A percentile compares a stretch with the other conserved stretches of the same genome.
Evolutionary conservation across 163 green algal genomes (phyloP).

Genomic region (Chlamydomonas reinhardtii): DNA sequence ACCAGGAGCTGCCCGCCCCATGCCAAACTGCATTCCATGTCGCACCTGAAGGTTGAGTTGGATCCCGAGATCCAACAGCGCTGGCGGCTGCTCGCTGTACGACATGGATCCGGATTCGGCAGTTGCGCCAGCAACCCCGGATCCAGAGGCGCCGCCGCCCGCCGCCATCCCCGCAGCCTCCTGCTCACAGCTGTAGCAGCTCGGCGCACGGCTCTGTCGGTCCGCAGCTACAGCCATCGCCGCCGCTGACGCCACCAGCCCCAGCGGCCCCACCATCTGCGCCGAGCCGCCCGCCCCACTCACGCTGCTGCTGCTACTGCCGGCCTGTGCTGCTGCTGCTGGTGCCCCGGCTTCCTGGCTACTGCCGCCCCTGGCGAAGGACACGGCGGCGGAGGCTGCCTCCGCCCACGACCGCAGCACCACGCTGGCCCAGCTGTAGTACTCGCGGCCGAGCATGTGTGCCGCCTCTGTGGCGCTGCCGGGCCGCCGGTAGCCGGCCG

Average conservation of each 20-base stretch:
- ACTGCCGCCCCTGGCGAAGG: not conserved
- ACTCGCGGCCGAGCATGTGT: slow-evolving; percentile 8
- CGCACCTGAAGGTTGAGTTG: slow-evolving; percentile 34
- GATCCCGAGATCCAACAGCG: slow-evolving; percentile 4
- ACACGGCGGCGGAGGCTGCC: not conserved
- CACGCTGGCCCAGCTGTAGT: not conserved
- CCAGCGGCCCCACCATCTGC: slow-evolving; percentile 30
- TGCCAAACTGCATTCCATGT: not conserved
- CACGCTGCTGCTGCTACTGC: not conserved
- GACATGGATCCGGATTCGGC: not conserved
- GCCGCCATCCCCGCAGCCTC: not conserved
- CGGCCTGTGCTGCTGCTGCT: not conserved
- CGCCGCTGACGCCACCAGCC: slow-evolving; percentile 3
- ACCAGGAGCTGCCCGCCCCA: no score
- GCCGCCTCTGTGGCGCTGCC: not conserved
- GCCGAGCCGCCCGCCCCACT: no score
- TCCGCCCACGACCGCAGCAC: slow-evolving; percentile 6
- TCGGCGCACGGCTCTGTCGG: not conserved
- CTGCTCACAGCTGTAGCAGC: not conserved
- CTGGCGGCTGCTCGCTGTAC: not conserved
- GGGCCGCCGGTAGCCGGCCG: slow-evolving; percentile 3
- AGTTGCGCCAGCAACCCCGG: no score
- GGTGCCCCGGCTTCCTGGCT: not conserved
- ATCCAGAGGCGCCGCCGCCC: not conserved
- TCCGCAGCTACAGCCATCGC: not conserved